Evolutionary conservation across 805 yeast genomes (phyloP).

Genomic region (Torulaspora indica): DNA sequence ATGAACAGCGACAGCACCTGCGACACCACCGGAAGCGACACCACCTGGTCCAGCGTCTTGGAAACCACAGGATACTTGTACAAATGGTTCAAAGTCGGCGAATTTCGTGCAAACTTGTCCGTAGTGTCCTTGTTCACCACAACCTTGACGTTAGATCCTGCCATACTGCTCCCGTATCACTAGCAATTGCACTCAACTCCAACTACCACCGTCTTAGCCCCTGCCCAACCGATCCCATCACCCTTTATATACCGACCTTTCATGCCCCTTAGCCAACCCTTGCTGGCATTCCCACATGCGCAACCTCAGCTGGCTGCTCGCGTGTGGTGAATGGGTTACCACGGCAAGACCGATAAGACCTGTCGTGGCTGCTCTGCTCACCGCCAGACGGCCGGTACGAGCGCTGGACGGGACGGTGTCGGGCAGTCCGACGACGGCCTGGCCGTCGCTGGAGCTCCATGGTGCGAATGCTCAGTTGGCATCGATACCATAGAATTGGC

Average conservation of each 20-base stretch:
- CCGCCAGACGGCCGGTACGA: no score
- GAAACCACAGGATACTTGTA: slow-evolving; percentile 22
- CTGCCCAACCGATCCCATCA: not conserved
- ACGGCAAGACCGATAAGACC: not conserved
- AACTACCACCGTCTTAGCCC: not conserved
- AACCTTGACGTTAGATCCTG: slow-evolving; percentile 16
- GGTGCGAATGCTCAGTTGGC: no score
- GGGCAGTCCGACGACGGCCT: no score
- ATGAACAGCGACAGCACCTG: slow-evolving; percentile 16
- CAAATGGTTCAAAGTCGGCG: slow-evolving; percentile 27
- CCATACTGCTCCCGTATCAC: slow-evolving; percentile 5
- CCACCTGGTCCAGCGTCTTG: slow-evolving; percentile 14
- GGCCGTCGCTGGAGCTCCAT: no score
- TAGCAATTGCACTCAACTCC: not conserved
- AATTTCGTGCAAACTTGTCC: slow-evolving; percentile 26
- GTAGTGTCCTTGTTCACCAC: slow-evolving; percentile 26
- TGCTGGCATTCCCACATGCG: not conserved
- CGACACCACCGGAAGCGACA: slow-evolving; percentile 21
- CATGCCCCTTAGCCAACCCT: not conserved
- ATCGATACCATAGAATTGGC: no score
- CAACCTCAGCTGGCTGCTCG: not conserved
- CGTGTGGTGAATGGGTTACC: slow-evolving; percentile 1
- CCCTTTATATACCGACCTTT: slow-evolving; percentile 6
- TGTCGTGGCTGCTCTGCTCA: no score
- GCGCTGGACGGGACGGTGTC: no score